A percentile compares a stretch with the other conserved stretches of the same genome.
These are phyloP conservation scores for Thinopyrum elongatum DNA, from an alignment of 176 grass and related monocot genomes.

Conservation along the genomic window DNA sequence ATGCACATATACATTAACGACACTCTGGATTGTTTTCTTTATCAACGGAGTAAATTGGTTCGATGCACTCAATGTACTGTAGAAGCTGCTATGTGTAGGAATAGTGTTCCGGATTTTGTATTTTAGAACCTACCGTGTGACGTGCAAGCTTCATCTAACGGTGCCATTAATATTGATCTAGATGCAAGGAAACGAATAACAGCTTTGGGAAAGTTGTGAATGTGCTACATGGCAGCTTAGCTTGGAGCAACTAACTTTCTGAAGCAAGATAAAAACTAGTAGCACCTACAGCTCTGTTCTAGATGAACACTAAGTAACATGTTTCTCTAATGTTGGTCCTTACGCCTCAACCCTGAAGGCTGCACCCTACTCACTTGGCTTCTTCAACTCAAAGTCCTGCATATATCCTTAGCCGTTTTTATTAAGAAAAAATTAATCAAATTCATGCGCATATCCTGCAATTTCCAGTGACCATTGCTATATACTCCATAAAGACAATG, in stretches of 20 bases:
- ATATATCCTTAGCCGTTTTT: no score
- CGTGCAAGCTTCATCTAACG: slow-evolving; percentile 18
- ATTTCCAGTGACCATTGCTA: background rate
- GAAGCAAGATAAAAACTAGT: slow-evolving; percentile 31
- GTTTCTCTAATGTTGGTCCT: background rate
- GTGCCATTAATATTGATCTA: slow-evolving; percentile 4
- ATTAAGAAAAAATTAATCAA: no score
- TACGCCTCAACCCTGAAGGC: no score
- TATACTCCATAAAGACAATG: background rate
- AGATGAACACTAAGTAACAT: background rate
- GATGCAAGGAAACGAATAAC: background rate
- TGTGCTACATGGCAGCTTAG: background rate
- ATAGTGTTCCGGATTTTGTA: background rate
- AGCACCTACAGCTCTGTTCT: background rate
- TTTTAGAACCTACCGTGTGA: background rate
- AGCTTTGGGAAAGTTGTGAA: no score
- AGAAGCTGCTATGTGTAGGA: no score
- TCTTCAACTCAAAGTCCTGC: no score
- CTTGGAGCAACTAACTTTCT: slow-evolving; percentile 6
- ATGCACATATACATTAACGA: background rate
- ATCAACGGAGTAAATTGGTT: background rate
- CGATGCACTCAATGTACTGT: background rate
- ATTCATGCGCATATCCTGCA: background rate
- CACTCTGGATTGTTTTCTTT: background rate
- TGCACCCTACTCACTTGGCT: background rate